These are phyloP conservation scores for Nelumbo lutea DNA, from an alignment of 164 flowering plant species.

Conservation along the genomic window DNA sequence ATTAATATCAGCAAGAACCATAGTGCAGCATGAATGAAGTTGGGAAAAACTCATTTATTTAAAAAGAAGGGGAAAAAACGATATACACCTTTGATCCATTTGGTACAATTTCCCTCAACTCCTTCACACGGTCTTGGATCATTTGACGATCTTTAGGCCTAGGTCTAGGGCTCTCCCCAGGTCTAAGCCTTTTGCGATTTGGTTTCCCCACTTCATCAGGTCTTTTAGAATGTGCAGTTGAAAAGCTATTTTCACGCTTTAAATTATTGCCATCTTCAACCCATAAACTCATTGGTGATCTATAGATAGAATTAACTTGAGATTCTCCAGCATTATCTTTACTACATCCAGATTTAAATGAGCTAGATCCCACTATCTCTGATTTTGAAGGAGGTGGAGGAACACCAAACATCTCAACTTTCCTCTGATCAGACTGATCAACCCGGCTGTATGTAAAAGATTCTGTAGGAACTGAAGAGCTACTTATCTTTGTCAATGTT, in stretches of 20 bases:
- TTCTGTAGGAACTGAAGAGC: slow-evolving; percentile 39
- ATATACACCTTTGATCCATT: slow-evolving; percentile 79
- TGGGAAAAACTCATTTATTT: not conserved
- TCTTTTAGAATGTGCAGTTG: slow-evolving; percentile 59
- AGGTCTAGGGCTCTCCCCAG: slow-evolving; percentile 94
- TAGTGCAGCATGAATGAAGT: not conserved
- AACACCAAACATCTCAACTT: slow-evolving; percentile 29
- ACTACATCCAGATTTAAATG: slow-evolving; percentile 34
- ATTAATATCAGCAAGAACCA: slow-evolving; percentile 6
- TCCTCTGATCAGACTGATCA: slow-evolving; percentile 26
- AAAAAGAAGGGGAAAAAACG: not conserved
- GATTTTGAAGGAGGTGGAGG: slow-evolving; percentile 31
- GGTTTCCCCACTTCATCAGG: slow-evolving; percentile 50
- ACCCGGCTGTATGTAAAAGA: slow-evolving; percentile 20
- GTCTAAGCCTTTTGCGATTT: slow-evolving; percentile 82
- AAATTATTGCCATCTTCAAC: slow-evolving; percentile 43
- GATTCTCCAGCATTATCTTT: slow-evolving; percentile 42
- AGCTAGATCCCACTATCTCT: slow-evolving; percentile 30
- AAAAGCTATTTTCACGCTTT: slow-evolving; percentile 43
- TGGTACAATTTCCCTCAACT: slow-evolving; percentile 94
- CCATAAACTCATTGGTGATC: slow-evolving; percentile 70
- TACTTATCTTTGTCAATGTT: slow-evolving; percentile 43
- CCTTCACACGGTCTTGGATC: slow-evolving; percentile 98
- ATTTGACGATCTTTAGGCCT: slow-evolving; percentile 99
- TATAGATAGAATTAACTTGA: slow-evolving; percentile 38